These are phyloP conservation scores for Solanum boliviense DNA, from an alignment of 257 asterid genomes.

Conservation along the genomic window DNA sequence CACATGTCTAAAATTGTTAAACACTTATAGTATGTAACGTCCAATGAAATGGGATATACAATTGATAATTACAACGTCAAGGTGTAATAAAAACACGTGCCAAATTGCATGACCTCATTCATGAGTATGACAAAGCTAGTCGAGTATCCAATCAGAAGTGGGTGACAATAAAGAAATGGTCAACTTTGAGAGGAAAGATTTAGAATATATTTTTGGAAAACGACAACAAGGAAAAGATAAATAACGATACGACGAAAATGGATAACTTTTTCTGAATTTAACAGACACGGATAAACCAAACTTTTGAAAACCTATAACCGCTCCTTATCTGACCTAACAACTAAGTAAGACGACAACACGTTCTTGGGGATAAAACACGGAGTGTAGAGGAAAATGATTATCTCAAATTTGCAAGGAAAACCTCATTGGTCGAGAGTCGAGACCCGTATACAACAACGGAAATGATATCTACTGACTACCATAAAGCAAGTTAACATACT, in stretches of 20 bases:
- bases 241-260: neutral
- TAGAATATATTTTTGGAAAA: neutral
- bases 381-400: neutral
- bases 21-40: neutral
- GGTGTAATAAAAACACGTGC: neutral
- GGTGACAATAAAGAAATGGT: neutral
- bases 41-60: neutral
- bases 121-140: neutral
- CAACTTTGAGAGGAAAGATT: neutral
- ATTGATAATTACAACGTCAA: neutral
- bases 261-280: neutral
- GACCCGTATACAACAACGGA: neutral
- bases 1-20: constrained; percentile 7
- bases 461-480: neutral
- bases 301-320: neutral
- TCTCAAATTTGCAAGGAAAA: neutral
- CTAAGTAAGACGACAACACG: neutral
- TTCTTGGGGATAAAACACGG: neutral
- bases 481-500: neutral
- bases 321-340: neutral
- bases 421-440: neutral
- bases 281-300: neutral
- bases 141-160: neutral
- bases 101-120: neutral
- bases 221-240: neutral